Percentiles rank a stretch among this genome's conserved stretches.
Evolutionary conservation across 257 asterid genomes (phyloP).

Genomic region (Leptodermis oblonga): DNA sequence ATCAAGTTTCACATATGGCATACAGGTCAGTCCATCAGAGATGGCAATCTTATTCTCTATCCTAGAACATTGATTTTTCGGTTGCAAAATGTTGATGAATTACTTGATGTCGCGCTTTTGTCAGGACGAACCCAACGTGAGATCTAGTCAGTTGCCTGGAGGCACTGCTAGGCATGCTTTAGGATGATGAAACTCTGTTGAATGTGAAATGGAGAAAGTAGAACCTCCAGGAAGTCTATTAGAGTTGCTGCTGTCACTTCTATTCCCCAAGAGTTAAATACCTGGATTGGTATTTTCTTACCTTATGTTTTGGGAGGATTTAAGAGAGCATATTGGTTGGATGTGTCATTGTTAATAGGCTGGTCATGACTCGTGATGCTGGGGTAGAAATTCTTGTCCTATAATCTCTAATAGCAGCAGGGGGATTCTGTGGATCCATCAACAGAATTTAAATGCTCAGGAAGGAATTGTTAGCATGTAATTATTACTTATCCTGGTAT

Average conservation of each 20-base stretch:
- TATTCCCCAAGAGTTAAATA: background rate
- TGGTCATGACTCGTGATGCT: background rate
- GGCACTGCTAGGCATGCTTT: constrained; percentile 51
- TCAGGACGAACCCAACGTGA: constrained; percentile 72
- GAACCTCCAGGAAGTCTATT: background rate
- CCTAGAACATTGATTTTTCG: background rate
- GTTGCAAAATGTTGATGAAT: background rate
- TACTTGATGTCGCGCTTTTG: constrained; percentile 12
- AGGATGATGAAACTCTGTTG: constrained; percentile 18
- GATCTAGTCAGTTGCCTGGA: constrained; percentile 55
- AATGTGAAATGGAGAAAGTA: background rate
- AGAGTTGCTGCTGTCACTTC: background rate
- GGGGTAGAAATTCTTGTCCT: background rate
- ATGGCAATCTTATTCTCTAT: background rate
- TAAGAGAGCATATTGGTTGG: no score
- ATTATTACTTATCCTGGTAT: background rate
- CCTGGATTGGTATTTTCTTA: background rate
- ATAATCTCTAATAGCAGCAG: background rate
- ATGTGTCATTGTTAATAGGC: background rate
- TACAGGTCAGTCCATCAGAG: constrained; percentile 55
- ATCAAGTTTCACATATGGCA: constrained; percentile 53
- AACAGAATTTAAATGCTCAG: background rate
- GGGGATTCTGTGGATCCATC: background rate
- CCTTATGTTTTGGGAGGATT: background rate
- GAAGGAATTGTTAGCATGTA: background rate